A percentile compares a stretch with the other conserved stretches of the same genome.
Evolutionary conservation across 768 basidiomycete species (phyloP).

Genomic region (Cubamyces sp.): DNA sequence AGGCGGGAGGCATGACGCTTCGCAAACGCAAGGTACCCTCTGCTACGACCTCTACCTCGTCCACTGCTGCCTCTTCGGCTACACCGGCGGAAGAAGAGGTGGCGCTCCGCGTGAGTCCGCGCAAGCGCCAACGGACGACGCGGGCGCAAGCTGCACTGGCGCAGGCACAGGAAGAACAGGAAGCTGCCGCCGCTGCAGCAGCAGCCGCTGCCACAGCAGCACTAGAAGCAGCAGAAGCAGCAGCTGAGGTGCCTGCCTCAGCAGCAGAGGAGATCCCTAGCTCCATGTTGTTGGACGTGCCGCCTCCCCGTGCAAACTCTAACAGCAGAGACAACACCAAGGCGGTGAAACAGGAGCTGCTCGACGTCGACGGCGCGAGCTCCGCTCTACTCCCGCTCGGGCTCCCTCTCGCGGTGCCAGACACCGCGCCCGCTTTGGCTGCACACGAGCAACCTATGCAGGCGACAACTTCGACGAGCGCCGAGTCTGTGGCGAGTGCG

Average conservation of each 20-base stretch:
- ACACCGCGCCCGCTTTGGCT: neutral
- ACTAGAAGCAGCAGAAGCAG: neutral
- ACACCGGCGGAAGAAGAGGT: neutral
- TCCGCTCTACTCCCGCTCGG: slow-evolving; percentile 9
- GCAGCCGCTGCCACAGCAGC: neutral
- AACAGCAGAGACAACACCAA: neutral
- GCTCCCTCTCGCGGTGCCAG: slow-evolving; percentile 5
- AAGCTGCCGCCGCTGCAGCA: neutral
- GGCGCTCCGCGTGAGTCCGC: slow-evolving; percentile 4
- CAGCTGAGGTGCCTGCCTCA: too few relatives aligned
- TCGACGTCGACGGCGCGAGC: neutral
- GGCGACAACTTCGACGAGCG: neutral
- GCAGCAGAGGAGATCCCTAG: too few relatives aligned
- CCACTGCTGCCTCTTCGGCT: neutral
- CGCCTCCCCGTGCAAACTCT: neutral
- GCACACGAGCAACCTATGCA: neutral
- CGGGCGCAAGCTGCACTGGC: slow-evolving; percentile 10
- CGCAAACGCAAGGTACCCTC: slow-evolving; percentile 22
- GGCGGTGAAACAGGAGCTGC: slow-evolving; percentile 9
- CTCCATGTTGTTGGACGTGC: slow-evolving; percentile 8
- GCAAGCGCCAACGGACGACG: slow-evolving; percentile 22
- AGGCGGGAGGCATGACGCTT: slow-evolving; percentile 21
- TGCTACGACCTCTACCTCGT: neutral
- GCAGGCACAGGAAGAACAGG: slow-evolving; percentile 3
- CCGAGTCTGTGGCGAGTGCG: too few relatives aligned